Conservation (phyloP, 345 rosid genomes). For the Gynandropsis gynandra region DNA sequence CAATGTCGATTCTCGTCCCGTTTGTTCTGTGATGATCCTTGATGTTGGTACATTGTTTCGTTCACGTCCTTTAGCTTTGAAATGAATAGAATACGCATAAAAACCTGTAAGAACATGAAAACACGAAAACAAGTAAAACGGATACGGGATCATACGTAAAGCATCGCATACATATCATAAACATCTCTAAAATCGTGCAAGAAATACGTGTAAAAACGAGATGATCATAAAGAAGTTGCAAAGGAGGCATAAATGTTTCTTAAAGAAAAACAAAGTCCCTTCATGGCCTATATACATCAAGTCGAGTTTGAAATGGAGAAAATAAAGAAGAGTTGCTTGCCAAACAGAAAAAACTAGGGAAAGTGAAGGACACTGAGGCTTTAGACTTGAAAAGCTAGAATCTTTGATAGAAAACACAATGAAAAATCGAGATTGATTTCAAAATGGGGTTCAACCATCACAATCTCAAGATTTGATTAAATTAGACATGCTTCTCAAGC, state of each 20-base stretch:
- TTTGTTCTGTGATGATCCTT: no score
- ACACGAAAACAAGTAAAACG: no score
- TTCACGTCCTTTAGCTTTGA: no score
- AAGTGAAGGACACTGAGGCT: slow-evolving; percentile 48
- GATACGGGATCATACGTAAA: no score
- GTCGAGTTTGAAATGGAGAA: slow-evolving; percentile 41
- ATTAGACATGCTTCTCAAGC: slow-evolving; percentile 53
- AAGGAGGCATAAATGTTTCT: slow-evolving; percentile 47
- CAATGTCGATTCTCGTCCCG: no score
- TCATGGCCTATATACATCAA: slow-evolving; percentile 41
- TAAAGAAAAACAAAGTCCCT: slow-evolving; percentile 35
- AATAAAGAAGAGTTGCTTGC: slow-evolving; percentile 44
- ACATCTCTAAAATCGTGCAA: no score
- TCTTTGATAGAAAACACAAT: slow-evolving; percentile 37
- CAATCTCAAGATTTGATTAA: slow-evolving; percentile 75
- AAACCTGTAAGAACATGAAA: no score
- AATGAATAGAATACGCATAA: no score
- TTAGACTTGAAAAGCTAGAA: slow-evolving; percentile 50
- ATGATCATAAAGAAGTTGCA: slow-evolving; percentile 46
- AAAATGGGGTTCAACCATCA: slow-evolving; percentile 32
- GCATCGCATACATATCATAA: no score
- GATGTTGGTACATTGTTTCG: no score
- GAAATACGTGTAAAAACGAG: no score
- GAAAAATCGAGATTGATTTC: slow-evolving; percentile 40
- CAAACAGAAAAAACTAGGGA: slow-evolving; percentile 56